phyloP scores from a whole-genome alignment of 257 asterid species.

The Gentiana straminea region DNA sequence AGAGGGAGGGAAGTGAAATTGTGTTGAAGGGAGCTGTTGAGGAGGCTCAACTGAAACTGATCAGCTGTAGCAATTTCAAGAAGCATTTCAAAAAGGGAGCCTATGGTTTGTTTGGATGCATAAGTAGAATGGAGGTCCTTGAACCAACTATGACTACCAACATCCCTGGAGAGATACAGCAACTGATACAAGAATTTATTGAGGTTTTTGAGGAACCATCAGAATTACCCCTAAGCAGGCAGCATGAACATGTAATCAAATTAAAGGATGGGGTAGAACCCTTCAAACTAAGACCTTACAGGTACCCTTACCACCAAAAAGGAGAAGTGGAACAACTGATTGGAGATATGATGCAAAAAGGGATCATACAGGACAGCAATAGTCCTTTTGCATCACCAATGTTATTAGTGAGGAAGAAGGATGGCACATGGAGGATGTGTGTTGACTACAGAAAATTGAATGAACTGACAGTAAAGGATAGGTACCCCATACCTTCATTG shows the following conservation, averaged over 20 bases:
- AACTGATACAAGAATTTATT: not conserved
- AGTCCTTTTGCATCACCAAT: not conserved
- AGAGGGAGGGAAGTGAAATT: too few relatives aligned
- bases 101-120: too few relatives aligned
- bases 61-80: too few relatives aligned
- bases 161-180: too few relatives aligned
- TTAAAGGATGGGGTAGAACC: not conserved
- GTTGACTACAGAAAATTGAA: not conserved
- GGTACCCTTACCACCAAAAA: not conserved
- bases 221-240: rapidly evolving
- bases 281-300: not conserved
- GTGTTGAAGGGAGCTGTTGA: too few relatives aligned
- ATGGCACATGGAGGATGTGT: not conserved
- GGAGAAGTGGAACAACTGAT: not conserved
- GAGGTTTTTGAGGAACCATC: not conserved
- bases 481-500: too few relatives aligned
- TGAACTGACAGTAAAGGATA: not conserved
- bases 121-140: too few relatives aligned
- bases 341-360: rapidly evolving
- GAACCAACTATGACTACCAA: too few relatives aligned
- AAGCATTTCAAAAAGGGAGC: too few relatives aligned
- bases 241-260: not conserved
- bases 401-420: not conserved
- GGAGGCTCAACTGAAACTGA: too few relatives aligned
- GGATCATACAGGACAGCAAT: not conserved